Evolutionary conservation across 306 rosid species (phyloP).

Genomic region (Vicia faba): DNA sequence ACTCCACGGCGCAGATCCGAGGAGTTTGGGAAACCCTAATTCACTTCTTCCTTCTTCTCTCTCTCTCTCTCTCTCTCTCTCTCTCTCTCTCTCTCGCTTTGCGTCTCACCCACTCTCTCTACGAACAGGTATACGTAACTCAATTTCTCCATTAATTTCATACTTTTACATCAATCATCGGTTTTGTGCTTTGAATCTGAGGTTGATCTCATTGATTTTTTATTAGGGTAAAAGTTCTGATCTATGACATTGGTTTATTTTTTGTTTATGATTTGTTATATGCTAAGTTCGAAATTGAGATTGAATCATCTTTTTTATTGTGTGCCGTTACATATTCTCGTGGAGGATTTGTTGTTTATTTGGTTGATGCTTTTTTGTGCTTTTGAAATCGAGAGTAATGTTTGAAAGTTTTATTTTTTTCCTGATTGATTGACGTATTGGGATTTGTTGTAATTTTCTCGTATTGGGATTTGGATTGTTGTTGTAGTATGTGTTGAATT

Average conservation of each 20-base stretch:
- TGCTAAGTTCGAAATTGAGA: neutral
- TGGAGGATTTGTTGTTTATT: neutral
- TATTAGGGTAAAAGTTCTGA: neutral
- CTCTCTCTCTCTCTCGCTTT: neutral
- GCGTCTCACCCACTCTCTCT: neutral
- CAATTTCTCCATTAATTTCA: neutral
- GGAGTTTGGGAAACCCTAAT: slow-evolving; percentile 83
- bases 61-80: neutral
- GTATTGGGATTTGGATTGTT: neutral
- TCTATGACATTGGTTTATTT: neutral
- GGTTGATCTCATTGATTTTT: slow-evolving; percentile 24
- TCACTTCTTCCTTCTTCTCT: neutral
- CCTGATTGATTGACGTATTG: neutral
- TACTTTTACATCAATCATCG: neutral
- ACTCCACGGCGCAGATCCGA: slow-evolving; percentile 99
- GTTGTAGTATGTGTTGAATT: neutral
- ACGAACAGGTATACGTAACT: slow-evolving; percentile 36
- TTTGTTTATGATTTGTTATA: neutral
- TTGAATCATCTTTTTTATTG: neutral
- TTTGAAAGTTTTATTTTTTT: neutral
- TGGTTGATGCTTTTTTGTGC: neutral
- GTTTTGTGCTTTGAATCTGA: slow-evolving; percentile 23
- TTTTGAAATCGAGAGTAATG: neutral
- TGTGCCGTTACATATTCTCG: neutral
- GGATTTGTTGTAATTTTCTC: too few species aligned